Conservation (phyloP, 176 grass and related monocot species). For the Poa annua region DNA sequence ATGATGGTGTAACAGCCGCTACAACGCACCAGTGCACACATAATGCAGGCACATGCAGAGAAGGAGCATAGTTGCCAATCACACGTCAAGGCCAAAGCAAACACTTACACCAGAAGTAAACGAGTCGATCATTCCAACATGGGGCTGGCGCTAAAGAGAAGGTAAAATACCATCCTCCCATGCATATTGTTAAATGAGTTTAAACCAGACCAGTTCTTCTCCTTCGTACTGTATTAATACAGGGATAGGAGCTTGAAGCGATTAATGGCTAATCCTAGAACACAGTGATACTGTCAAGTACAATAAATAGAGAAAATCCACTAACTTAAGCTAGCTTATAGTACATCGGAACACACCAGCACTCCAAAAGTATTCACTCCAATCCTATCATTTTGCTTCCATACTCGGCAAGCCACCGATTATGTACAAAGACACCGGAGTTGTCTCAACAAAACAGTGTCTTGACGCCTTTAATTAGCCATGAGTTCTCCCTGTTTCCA, state of each 20-base stretch:
- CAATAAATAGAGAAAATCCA: slow-evolving; percentile 37
- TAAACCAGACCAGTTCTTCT: slow-evolving; percentile 29
- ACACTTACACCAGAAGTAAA: background rate
- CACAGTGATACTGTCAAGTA: slow-evolving; percentile 26
- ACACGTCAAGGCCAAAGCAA: background rate
- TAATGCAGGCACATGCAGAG: background rate
- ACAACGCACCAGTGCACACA: background rate
- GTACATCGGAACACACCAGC: slow-evolving; percentile 62
- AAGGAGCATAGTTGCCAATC: background rate
- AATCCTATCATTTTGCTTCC: slow-evolving; percentile 63
- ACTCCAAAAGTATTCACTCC: slow-evolving; percentile 50
- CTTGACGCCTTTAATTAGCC: slow-evolving; percentile 48
- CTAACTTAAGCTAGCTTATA: slow-evolving; percentile 70
- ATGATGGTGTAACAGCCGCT: background rate
- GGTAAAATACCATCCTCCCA: background rate
- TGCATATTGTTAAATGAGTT: slow-evolving; percentile 6
- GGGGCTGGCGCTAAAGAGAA: background rate
- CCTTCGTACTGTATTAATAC: slow-evolving; percentile 37
- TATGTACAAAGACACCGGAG: slow-evolving; percentile 65
- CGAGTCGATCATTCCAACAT: background rate
- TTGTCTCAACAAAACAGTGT: slow-evolving; percentile 30
- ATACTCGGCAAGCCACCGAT: slow-evolving; percentile 52
- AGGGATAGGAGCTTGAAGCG: slow-evolving; percentile 20
- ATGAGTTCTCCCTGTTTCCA: slow-evolving; percentile 56
- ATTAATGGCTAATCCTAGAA: slow-evolving; percentile 54